These are phyloP conservation scores for Chaetoceros tenuissimus DNA, from an alignment of 108 stramenopile species.

Conservation along the genomic window DNA sequence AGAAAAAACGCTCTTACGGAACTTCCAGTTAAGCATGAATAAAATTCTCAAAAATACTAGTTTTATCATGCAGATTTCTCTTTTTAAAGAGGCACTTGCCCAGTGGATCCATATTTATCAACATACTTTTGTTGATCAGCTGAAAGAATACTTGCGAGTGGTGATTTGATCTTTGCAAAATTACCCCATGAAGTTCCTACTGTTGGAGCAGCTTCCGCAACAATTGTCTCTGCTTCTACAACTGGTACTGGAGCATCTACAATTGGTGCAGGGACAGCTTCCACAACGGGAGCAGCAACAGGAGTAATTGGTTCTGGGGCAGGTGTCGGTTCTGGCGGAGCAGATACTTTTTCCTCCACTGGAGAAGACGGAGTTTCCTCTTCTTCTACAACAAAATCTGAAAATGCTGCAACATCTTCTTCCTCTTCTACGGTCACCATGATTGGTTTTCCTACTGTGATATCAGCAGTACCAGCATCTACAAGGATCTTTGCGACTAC, in stretches of 20 bases:
- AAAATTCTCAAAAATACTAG: too few relatives aligned
- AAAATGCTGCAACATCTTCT: conserved; percentile 74
- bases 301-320: conserved; percentile 17
- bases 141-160: conserved; percentile 60
- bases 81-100: conserved; percentile 49
- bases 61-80: too few relatives aligned
- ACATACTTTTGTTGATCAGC: conserved; percentile 61
- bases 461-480: conserved; percentile 65
- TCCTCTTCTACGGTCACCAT: conserved; percentile 88
- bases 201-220: conserved; percentile 17
- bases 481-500: conserved; percentile 88
- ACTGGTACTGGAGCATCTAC: conserved; percentile 16
- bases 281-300: conserved; percentile 16
- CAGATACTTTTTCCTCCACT: neutral
- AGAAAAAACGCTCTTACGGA: too few relatives aligned
- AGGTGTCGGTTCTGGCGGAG: conserved; percentile 4
- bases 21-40: too few relatives aligned
- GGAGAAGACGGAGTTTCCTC: conserved; percentile 18
- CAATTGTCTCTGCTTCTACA: conserved; percentile 26
- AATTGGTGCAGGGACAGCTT: conserved; percentile 11
- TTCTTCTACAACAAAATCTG: conserved; percentile 38
- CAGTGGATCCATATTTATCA: conserved; percentile 69
- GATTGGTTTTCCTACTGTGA: conserved; percentile 80
- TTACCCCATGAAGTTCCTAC: conserved; percentile 44
- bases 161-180: conserved; percentile 47